These are phyloP conservation scores for Ganoderma leucocontextum DNA, from an alignment of 1,284 basidiomycete species.

Conservation along the genomic window DNA sequence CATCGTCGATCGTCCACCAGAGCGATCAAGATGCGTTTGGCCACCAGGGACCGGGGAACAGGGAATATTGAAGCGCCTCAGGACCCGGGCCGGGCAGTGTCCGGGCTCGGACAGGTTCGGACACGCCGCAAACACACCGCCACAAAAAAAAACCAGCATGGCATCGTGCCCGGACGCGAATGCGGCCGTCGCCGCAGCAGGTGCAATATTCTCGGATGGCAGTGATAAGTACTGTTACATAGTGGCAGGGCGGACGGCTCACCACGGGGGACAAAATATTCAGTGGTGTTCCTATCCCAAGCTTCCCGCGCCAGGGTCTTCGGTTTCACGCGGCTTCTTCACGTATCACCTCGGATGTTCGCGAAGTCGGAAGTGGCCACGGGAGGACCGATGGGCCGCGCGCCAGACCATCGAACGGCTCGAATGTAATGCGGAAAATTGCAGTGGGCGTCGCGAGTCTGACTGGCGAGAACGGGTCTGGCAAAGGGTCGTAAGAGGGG, in stretches of 20 bases:
- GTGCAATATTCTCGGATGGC: neutral
- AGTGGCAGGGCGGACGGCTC: neutral
- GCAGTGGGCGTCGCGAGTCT: conserved; percentile 14
- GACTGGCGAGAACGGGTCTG: neutral
- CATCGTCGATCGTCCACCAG: neutral
- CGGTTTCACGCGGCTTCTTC: conserved; percentile 16
- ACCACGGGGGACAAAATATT: neutral
- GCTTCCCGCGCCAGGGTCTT: conserved; percentile 10
- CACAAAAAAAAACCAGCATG: conserved; percentile 5
- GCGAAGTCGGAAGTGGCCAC: conserved; percentile 4
- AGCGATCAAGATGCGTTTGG: conserved; percentile 3
- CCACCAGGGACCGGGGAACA: neutral
- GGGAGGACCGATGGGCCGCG: conserved; percentile 10
- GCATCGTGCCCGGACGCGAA: no score
- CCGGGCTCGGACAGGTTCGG: conserved; percentile 9
- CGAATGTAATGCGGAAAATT: conserved; percentile 12
- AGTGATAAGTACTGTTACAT: neutral
- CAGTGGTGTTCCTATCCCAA: conserved; percentile 9
- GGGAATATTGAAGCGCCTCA: neutral
- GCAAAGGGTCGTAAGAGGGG: conserved; percentile 8
- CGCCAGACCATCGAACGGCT: conserved; percentile 3
- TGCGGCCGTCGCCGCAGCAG: neutral
- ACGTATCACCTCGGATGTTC: conserved; percentile 25
- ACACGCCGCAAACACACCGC: neutral
- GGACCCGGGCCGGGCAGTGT: neutral